Conservation (phyloP, 106 monocot genomes). For the Acorus calamus region DNA sequence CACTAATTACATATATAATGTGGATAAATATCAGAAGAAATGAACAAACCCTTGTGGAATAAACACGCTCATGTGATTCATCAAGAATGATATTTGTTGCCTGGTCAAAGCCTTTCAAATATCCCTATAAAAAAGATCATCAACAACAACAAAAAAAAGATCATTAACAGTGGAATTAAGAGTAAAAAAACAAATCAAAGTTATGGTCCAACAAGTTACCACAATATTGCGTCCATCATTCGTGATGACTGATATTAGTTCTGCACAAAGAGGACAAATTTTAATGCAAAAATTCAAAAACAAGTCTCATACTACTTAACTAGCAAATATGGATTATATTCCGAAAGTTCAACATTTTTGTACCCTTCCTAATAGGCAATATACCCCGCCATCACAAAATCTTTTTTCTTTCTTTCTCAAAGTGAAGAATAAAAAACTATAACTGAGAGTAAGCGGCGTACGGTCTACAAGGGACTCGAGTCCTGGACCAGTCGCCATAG, state of each 20-base stretch:
- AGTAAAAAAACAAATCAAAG: background rate
- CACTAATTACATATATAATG: too few relatives aligned
- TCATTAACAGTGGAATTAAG: background rate
- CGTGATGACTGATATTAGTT: constrained; percentile 86
- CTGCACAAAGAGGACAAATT: constrained; percentile 30
- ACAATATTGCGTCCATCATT: constrained; percentile 96
- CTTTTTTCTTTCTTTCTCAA: too few relatives aligned
- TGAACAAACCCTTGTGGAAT: constrained; percentile 73
- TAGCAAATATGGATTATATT: too few relatives aligned
- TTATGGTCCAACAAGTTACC: constrained; percentile 18
- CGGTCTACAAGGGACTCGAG: constrained; percentile 58
- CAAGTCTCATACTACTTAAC: too few relatives aligned
- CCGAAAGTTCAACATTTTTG: too few relatives aligned
- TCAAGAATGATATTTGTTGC: constrained; percentile 97
- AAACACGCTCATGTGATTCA: constrained; percentile 94
- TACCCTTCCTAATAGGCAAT: too few relatives aligned
- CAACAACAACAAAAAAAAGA: background rate
- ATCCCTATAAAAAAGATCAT: constrained; percentile 39
- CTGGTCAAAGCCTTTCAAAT: constrained; percentile 90
- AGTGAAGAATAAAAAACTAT: too few relatives aligned
- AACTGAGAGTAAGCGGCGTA: constrained; percentile 4
- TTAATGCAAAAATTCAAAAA: too few relatives aligned
- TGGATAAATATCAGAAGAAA: background rate
- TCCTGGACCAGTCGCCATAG: constrained; percentile 33
- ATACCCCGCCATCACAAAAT: too few relatives aligned